These are phyloP conservation scores for Lentinula boryana DNA, from an alignment of 768 basidiomycete genomes.

Conservation along the genomic window DNA sequence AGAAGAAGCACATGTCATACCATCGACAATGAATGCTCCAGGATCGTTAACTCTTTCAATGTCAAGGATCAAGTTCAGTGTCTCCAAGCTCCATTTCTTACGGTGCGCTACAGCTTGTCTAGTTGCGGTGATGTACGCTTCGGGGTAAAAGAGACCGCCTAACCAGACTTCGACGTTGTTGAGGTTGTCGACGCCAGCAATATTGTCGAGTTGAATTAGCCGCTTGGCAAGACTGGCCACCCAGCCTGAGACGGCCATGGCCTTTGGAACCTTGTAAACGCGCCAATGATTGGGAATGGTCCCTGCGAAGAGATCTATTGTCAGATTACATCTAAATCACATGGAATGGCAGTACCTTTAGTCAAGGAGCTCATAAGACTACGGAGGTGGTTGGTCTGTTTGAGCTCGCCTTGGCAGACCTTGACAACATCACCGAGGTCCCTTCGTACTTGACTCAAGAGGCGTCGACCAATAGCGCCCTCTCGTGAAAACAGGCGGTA, in stretches of 20 bases:
- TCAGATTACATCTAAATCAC: not conserved
- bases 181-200: conserved; percentile 59
- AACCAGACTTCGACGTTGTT: conserved; percentile 82
- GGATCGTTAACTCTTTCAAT: conserved; percentile 77
- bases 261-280: conserved; percentile 80
- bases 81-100: conserved; percentile 91
- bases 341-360: conserved; percentile 53
- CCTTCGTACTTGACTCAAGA: conserved; percentile 72
- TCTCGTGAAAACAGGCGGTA: conserved; percentile 88
- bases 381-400: conserved; percentile 96
- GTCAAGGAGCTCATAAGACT: conserved; percentile 83
- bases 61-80: conserved; percentile 71
- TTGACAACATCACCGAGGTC: conserved; percentile 80
- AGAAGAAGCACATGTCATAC: conserved; percentile 35
- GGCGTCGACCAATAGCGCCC: conserved; percentile 68
- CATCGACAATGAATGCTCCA: conserved; percentile 81
- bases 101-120: conserved; percentile 93
- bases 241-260: conserved; percentile 82
- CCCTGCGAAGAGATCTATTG: conserved; percentile 38
- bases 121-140: conserved; percentile 93
- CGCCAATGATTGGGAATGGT: conserved; percentile 87
- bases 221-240: conserved; percentile 77
- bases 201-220: conserved; percentile 73
- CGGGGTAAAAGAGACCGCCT: conserved; percentile 93
- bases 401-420: conserved; percentile 81